phyloP scores from a whole-genome alignment of 2,329 filamentous ascomycete species.

The Xylaria sp. region DNA sequence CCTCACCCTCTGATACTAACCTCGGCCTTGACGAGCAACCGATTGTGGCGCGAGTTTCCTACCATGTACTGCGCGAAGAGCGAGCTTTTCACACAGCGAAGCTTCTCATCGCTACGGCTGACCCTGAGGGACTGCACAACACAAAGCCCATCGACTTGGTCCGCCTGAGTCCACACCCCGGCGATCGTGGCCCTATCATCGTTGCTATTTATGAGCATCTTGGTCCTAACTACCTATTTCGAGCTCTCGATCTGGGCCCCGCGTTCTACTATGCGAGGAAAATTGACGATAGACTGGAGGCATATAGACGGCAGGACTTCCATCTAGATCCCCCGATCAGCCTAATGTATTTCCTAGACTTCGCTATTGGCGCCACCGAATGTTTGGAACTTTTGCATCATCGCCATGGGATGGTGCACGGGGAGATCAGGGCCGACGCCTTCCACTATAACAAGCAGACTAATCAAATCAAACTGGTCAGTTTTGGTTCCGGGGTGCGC shows the following conservation, averaged over 20 bases:
- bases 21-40: conserved; percentile 66
- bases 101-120: conserved; percentile 74
- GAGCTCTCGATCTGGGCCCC: conserved; percentile 81
- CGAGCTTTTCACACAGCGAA: conserved; percentile 86
- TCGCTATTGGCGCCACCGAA: conserved; percentile 87
- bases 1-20: conserved; percentile 60
- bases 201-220: conserved; percentile 85
- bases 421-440: conserved; percentile 88
- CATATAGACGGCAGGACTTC: conserved; percentile 57
- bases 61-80: conserved; percentile 84
- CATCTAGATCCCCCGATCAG: conserved; percentile 70
- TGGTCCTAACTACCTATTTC: conserved; percentile 76
- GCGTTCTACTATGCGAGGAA: conserved; percentile 72
- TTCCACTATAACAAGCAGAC: conserved; percentile 85
- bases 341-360: conserved; percentile 83
- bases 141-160: conserved; percentile 83
- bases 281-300: conserved; percentile 62
- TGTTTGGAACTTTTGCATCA: conserved; percentile 93
- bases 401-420: conserved; percentile 85
- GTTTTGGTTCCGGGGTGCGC: conserved; percentile 85
- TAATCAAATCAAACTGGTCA: conserved; percentile 79
- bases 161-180: conserved; percentile 73
- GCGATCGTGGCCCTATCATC: conserved; percentile 76
- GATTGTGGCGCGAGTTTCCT: conserved; percentile 85
- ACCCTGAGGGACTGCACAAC: conserved; percentile 80